A percentile compares a stretch with the other conserved stretches of the same genome.
phyloP scores from a whole-genome alignment of 768 basidiomycete genomes.

The Pleurotus djamor region DNA sequence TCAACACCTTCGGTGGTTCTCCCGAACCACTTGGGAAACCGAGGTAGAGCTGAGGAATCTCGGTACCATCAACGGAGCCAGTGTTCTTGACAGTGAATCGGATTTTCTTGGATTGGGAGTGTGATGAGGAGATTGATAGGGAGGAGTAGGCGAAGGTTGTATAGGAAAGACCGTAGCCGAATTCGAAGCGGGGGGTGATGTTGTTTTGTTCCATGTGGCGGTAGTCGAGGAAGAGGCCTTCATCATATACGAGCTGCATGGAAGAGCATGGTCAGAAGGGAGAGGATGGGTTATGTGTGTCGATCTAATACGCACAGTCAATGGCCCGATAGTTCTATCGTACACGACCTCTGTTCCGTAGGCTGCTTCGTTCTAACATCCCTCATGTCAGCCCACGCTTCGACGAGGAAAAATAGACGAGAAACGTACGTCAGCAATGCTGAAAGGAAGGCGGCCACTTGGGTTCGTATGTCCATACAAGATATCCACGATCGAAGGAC shows the following conservation, averaged over 20 bases:
- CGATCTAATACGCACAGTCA: constrained; percentile 8
- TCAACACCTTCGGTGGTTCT: neutral
- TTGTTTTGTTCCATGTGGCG: constrained; percentile 63
- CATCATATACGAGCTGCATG: neutral
- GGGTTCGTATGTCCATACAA: constrained; percentile 72
- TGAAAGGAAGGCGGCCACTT: constrained; percentile 63
- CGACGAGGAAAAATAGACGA: neutral
- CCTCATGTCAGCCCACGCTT: too few relatives aligned
- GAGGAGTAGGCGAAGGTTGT: constrained; percentile 65
- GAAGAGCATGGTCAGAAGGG: neutral
- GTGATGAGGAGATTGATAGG: neutral
- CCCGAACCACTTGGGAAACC: neutral
- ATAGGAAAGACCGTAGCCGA: constrained; percentile 39
- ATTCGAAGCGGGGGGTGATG: constrained; percentile 7
- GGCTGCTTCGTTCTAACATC: neutral
- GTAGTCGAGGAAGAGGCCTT: constrained; percentile 64
- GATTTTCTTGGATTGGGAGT: neutral
- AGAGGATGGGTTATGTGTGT: neutral
- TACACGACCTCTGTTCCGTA: constrained; percentile 2
- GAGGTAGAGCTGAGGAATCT: constrained; percentile 1
- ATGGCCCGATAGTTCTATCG: constrained; percentile 11
- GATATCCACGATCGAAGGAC: constrained; percentile 67
- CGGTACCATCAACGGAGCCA: neutral
- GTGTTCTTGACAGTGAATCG: neutral
- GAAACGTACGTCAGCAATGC: constrained; percentile 52